Base-by-base conservation (phyloP, 2,329 filamentous ascomycete genomes). In the Hortaea sp. region DNA sequence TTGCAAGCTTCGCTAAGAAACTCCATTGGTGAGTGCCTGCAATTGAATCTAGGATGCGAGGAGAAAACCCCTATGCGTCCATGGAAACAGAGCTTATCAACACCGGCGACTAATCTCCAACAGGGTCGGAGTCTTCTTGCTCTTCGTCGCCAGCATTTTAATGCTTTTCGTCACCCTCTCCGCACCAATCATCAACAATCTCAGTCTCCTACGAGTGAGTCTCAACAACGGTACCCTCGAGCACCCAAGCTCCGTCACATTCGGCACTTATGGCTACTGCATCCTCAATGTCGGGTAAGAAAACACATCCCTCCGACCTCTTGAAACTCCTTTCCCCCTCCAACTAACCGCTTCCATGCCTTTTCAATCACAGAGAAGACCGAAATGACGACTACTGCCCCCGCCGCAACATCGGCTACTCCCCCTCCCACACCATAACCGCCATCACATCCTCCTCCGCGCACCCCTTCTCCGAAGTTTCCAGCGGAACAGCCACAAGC, bases 261-360 rank as follows among this genome's bases (percentile, higher is more conserved):
- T 78, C 61, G 79, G 79, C 39, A 77, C 76, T 0, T 82, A 81
- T 63, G 79, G 79, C 6, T 77, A 73, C 59, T 83, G 79, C 58
- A 53, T 68, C 30, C 53, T 62, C 32, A 54, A 66, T 54, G 57
- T 48, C 30, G 41, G 47, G 64, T 63, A 57, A 59, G 29, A 58
- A 28, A 10, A 9, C n/a, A 35, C 9, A 35, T 9, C 20, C 20
- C 20, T 4, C 20, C 20, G 20, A 20, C 20, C 20, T 4, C 20
- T 20, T 20, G 4, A 20, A 20, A 20, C 20, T 20, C 2, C 2
- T 20, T 20, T 20, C 4, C 2, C 20, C 20, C n/a, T n/a, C 20
- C 20, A 20, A 20, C 20, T 20, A 20, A 20, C 20, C 20, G 20
- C 20, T 20, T 4, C 4, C 20, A 20, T 20, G 20, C 20, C 32